Conservation (phyloP, 1,284 basidiomycete species). For the Cutaneotrichosporon sp. region DNA sequence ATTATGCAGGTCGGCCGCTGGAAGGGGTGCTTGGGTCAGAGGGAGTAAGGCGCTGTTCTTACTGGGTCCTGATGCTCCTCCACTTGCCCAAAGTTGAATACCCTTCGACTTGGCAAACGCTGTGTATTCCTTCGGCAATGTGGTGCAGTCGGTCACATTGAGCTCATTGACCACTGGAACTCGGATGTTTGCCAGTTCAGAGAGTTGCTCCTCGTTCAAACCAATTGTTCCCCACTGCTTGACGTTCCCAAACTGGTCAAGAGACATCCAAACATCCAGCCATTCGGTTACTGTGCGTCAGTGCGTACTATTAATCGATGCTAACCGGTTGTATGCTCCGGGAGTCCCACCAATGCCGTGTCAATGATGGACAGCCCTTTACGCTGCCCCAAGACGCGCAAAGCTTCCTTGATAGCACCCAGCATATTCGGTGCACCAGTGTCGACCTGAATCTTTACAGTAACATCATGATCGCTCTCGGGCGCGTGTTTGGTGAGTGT, state of each 20-base stretch:
- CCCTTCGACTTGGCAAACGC: slow-evolving; percentile 34
- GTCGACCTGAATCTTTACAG: slow-evolving; percentile 42
- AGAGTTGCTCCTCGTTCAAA: slow-evolving; percentile 26
- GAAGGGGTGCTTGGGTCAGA: slow-evolving; percentile 40
- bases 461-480: slow-evolving; percentile 35
- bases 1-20: slow-evolving; percentile 45
- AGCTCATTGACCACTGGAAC: slow-evolving; percentile 37
- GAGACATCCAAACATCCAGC: slow-evolving; percentile 6
- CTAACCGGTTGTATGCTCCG: slow-evolving; percentile 21
- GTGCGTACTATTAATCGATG: slow-evolving; percentile 2
- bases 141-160: slow-evolving; percentile 47
- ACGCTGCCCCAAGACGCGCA: slow-evolving; percentile 16
- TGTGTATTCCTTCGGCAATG: slow-evolving; percentile 38
- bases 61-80: slow-evolving; percentile 44
- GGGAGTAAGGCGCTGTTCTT: slow-evolving; percentile 9
- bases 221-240: slow-evolving; percentile 39
- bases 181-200: slow-evolving; percentile 13
- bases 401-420: slow-evolving; percentile 24
- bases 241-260: slow-evolving; percentile 12
- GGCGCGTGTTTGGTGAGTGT: slow-evolving; percentile 26
- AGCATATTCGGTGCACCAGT: neutral
- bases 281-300: slow-evolving; percentile 7
- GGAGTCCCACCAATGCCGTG: slow-evolving; percentile 35
- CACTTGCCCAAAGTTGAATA: slow-evolving; percentile 47
- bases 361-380: slow-evolving; percentile 34